Evolutionary conservation across 495 filamentous ascomycete genomes (phyloP), one percentile per base, ranked within the genome.

Genomic region (Talaromyces nanjingensis): DNA sequence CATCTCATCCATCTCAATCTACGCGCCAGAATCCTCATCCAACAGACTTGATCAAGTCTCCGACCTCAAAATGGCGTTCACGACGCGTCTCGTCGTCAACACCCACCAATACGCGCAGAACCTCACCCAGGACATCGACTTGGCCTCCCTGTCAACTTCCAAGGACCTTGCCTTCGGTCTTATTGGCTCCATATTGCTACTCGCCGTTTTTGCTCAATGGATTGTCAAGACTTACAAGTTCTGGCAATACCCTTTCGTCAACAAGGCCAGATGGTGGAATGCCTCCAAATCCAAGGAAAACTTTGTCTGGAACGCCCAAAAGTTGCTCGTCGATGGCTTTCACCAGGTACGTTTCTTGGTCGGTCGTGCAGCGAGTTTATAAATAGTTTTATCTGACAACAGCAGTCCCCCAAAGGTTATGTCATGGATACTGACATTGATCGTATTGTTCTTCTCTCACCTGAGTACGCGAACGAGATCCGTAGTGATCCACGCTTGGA

Each of bases 291-390:
- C 62, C 3, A 64, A 64, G 39, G 52, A 57, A 1, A 57, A 45
- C 31, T 64, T 12, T 39, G 33, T 14, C 6, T 31, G 31, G 37
- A 64, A 49, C 20, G 62, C 52, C 7, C 18, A 27, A 6, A 18
- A 58, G n/a, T 20, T 64, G 6, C 62, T 64, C 22, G 14, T 53
- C 31, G 39, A 65, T 55, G 58, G 42, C 20, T 37, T 64, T 64
- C 9, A 22, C 54, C 25, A 59, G 56, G 53, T 65, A 65, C 14
- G 33, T 56, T 54, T 8, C 24, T 1, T 55, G n/a, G 8, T 31
- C 7, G 55, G 7, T 8, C n/a, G 45, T 52, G 31, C 31, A 12
- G 33, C n/a, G 47, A 53, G 42, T 33, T 53, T 3, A 57, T 1
- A 22, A 33, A 53, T 12, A 31, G 20, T 4, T 59, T 14, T 16